These are phyloP conservation scores for Rhodomyrtus psidioides DNA, from an alignment of 441 rosid genomes.

Conservation along the genomic window DNA sequence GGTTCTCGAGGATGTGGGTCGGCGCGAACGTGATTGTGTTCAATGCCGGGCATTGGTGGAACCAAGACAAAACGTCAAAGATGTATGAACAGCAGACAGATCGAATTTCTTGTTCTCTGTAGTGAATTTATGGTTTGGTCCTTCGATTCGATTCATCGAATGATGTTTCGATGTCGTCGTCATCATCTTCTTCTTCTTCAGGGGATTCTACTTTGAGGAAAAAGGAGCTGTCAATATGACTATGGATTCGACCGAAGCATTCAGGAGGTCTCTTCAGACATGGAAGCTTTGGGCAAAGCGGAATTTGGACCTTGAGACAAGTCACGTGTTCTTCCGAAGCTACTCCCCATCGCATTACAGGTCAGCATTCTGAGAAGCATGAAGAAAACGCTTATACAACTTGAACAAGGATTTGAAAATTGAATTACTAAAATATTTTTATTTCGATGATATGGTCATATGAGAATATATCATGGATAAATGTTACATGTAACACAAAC, in stretches of 20 bases:
- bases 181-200: slow-evolving; percentile 6
- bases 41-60: slow-evolving; percentile 94
- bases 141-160: background rate
- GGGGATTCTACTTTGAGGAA: slow-evolving; percentile 71
- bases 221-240: slow-evolving; percentile 54
- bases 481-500: background rate
- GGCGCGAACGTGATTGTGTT: slow-evolving; percentile 69
- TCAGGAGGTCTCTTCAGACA: slow-evolving; percentile 56
- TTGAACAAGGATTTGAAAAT: background rate
- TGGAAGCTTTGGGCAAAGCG: slow-evolving; percentile 53
- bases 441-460: background rate
- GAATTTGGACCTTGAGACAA: slow-evolving; percentile 36
- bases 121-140: background rate
- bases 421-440: background rate
- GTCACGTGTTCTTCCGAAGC: slow-evolving; percentile 71
- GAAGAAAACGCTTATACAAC: background rate
- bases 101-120: background rate
- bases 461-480: background rate
- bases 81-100: slow-evolving; percentile 22
- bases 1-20: slow-evolving; percentile 57
- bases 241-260: slow-evolving; percentile 65
- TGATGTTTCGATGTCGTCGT: background rate
- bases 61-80: slow-evolving; percentile 47
- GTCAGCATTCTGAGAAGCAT: slow-evolving; percentile 2
- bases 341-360: slow-evolving; percentile 82